Base-by-base conservation (phyloP, 2,329 filamentous ascomycete genomes). In the Scedosporium apiospermum region DNA sequence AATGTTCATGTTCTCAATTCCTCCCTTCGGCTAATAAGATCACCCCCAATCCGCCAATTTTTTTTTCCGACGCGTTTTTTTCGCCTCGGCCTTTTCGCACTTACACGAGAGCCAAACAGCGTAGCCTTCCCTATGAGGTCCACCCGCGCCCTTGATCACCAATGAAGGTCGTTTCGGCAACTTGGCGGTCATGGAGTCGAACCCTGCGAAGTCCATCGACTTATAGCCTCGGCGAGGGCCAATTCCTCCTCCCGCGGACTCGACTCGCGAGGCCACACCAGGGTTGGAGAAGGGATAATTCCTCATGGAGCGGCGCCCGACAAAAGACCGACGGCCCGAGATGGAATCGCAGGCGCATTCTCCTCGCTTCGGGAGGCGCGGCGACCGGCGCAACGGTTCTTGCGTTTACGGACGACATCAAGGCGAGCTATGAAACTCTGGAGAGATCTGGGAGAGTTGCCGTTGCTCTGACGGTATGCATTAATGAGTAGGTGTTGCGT, bases 401-500 rank as follows among this genome's bases (percentile, higher is more conserved):
- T 30, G 80, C 82, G 23, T 86, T 87, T 65, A 79, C 79, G 30
- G 85, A 88, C 71, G 87, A 96, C 67, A 86, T 91, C 66, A 89
- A 88, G 73, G 87, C 90, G 77, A 82, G 83, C 41, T 93, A 90
- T 71, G 84, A 88, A 61, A 89, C 90, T 10, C 84, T 84, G 2
- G 87, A 91, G 76, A 83, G 93, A 67, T 89, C 89, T 41, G 89
- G 89, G 7, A 84, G 93, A 65, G 93, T 98, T 23, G 86, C 87
- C 10, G 80, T 83, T 27, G 85, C 90, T 30, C 75, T 98, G 68
- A 85, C 84, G 14, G 79, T 96, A 63, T 93, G 89, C 76, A 95
- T 98, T 67, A 93, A 93, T 71, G 93, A 96, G 91, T 96, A 79
- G 51, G 74, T 63, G 41, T 42, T 16, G 1, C 23, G 26, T 46